Evolutionary conservation across 1,139 yeast genomes (phyloP), one percentile per base, ranked within the genome.

Genomic region (Diutina ranongensis): DNA sequence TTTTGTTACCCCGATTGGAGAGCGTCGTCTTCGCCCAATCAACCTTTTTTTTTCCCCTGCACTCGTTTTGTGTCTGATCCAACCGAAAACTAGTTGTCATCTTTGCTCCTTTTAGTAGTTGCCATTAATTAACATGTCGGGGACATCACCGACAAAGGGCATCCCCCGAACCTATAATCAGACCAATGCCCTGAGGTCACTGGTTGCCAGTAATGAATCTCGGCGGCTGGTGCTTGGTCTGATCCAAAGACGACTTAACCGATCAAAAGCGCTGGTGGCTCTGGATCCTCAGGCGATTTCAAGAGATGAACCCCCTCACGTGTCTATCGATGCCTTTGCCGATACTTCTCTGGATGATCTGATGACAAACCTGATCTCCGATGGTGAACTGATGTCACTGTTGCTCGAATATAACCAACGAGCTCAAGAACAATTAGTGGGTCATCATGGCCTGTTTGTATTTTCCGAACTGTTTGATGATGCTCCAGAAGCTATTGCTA

Each of bases 391-490:
- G 40, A 19, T 13, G 15, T 22, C 22, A 18, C 40, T 35, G 40
- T 35, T 35, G 40, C n/a, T 35, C 10, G 28, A 35, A 20, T 20
- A 35, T 22, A 10, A 20, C 15, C 34, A 31, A 15, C 13, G 34
- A 15, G 34, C 13, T 4, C 34, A 10, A 15, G 40, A 35, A n/a
- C 40, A 12, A n/a, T 3, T 18, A n/a, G 13, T 18, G 7, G 40
- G 25, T 4, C 27, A 18, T 4, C 40, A 35, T 9, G 22, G 27
- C 3, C 40, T 20, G 18, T 35, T 35, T 21, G 40, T 35, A 8
- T 35, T 35, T 13, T 20, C 27, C 27, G 40, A 35, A 21, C 40
- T 35, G 40, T 35, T 35, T n/a, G 40, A 35, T n/a, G 40, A 35
- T 4, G 28, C n/a, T 12, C 4, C 38, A n/a, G n/a, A n/a, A n/a